phyloP scores from a whole-genome alignment of 768 basidiomycete genomes.

The Leccinum arenicola region DNA sequence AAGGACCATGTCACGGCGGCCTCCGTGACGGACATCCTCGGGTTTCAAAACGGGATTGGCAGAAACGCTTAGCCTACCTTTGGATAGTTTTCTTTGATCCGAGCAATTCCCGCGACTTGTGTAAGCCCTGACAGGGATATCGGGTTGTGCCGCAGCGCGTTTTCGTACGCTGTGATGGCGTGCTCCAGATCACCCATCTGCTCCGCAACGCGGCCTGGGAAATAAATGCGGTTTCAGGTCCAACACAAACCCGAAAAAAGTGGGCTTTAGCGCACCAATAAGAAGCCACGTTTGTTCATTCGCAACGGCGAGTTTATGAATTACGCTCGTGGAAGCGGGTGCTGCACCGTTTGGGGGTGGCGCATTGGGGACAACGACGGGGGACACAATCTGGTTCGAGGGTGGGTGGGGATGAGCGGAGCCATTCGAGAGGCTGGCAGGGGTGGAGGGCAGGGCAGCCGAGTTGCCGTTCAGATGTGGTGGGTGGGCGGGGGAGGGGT shows the following conservation, averaged over 20 bases:
- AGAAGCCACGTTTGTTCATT: constrained; percentile 96
- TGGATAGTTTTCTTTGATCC: constrained; percentile 96
- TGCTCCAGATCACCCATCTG: constrained; percentile 94
- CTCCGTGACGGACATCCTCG: constrained; percentile 33
- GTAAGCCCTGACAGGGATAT: constrained; percentile 86
- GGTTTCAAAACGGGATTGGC: constrained; percentile 25
- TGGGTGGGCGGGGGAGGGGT: constrained; percentile 31
- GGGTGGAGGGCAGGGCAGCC: constrained; percentile 42
- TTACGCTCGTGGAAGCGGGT: constrained; percentile 38
- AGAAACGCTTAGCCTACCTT: constrained; percentile 57
- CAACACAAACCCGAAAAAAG: neutral
- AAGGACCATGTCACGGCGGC: constrained; percentile 21
- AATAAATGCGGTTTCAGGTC: constrained; percentile 20
- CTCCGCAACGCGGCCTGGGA: constrained; percentile 88
- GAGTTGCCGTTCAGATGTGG: constrained; percentile 54
- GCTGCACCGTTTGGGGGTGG: constrained; percentile 27
- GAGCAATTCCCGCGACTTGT: constrained; percentile 92
- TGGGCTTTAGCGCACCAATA: constrained; percentile 55
- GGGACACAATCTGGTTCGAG: constrained; percentile 41
- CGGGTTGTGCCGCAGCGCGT: constrained; percentile 93
- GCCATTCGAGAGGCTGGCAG: constrained; percentile 43
- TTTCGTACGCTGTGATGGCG: constrained; percentile 90
- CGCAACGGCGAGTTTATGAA: constrained; percentile 77
- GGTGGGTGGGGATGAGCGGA: constrained; percentile 37
- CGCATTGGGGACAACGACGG: constrained; percentile 41